These are phyloP conservation scores for Physcomitrellopsis africana DNA, from an alignment of 225 moss, liverwort and hornwort genomes.

Conservation along the genomic window DNA sequence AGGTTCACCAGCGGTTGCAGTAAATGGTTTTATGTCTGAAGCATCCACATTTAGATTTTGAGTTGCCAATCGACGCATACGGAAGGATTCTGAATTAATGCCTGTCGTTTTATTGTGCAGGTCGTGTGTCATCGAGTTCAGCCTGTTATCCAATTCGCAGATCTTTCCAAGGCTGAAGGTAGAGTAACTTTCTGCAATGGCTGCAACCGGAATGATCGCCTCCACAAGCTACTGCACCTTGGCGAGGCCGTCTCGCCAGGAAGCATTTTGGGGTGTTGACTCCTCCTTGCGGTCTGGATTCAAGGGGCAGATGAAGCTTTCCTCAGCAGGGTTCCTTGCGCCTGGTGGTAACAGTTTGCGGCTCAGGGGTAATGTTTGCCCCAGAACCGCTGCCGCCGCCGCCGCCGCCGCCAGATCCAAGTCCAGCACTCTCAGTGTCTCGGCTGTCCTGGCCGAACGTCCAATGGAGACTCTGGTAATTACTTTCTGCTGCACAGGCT, in stretches of 20 bases:
- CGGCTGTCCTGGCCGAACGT: conserved; percentile 52
- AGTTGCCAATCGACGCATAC: too few relatives aligned
- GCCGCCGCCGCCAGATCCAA: neutral
- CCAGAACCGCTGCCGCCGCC: neutral
- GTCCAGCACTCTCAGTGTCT: conserved; percentile 23
- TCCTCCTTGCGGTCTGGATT: conserved; percentile 29
- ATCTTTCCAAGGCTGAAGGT: conserved; percentile 6
- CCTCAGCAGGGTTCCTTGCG: conserved; percentile 20
- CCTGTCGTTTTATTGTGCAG: neutral
- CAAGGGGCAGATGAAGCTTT: conserved; percentile 26
- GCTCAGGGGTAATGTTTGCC: conserved; percentile 11
- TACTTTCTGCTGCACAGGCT: too few relatives aligned
- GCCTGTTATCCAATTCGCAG: neutral
- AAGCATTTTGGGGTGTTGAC: neutral
- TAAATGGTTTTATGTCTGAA: too few relatives aligned
- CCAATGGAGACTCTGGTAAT: conserved; percentile 56
- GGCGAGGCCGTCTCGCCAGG: neutral
- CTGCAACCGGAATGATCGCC: conserved; percentile 34
- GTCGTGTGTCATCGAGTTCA: too few relatives aligned
- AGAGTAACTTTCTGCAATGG: conserved; percentile 23
- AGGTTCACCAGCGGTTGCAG: too few relatives aligned
- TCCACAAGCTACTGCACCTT: conserved; percentile 50
- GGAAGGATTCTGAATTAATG: too few relatives aligned
- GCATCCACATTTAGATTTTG: too few relatives aligned
- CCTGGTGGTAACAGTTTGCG: neutral